Conservation (phyloP, 164 flowering plant species). For the Tinospora cordifolia region DNA sequence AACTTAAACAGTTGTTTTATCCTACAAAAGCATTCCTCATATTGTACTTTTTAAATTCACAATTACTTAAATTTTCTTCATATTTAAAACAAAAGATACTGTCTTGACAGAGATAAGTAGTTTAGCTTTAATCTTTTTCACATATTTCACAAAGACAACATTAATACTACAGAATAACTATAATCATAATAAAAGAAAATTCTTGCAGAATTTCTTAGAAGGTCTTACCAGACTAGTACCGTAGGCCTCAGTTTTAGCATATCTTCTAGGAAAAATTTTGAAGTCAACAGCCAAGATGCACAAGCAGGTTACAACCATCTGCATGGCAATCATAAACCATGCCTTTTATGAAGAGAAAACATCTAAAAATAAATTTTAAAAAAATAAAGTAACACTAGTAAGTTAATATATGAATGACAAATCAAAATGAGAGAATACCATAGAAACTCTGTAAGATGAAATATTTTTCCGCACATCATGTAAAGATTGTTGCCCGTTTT, state of each 20-base stretch:
- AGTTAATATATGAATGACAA: neutral
- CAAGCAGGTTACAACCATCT: conserved; percentile 79
- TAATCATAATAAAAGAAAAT: neutral
- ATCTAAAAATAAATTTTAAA: neutral
- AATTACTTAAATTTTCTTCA: neutral
- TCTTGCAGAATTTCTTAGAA: neutral
- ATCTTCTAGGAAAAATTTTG: conserved; percentile 80
- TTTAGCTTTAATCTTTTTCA: neutral
- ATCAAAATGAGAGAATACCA: conserved; percentile 37
- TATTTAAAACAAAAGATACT: neutral
- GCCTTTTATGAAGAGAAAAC: conserved; percentile 14
- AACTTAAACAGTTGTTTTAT: no score
- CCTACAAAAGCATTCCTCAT: neutral
- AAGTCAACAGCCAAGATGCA: conserved; percentile 95
- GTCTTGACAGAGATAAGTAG: neutral
- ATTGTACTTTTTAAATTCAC: neutral
- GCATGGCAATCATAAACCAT: conserved; percentile 22
- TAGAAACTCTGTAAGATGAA: conserved; percentile 65
- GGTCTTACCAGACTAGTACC: conserved; percentile 76
- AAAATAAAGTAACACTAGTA: conserved; percentile 6
- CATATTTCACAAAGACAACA: neutral
- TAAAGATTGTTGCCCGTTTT: conserved; percentile 17
- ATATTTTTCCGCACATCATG: conserved; percentile 36
- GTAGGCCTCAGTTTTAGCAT: conserved; percentile 89
- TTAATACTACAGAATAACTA: neutral